Evolutionary conservation across 108 stramenopile species (phyloP), one percentile per base, ranked within the genome.

Genomic region (Conticribra weissflogii): DNA sequence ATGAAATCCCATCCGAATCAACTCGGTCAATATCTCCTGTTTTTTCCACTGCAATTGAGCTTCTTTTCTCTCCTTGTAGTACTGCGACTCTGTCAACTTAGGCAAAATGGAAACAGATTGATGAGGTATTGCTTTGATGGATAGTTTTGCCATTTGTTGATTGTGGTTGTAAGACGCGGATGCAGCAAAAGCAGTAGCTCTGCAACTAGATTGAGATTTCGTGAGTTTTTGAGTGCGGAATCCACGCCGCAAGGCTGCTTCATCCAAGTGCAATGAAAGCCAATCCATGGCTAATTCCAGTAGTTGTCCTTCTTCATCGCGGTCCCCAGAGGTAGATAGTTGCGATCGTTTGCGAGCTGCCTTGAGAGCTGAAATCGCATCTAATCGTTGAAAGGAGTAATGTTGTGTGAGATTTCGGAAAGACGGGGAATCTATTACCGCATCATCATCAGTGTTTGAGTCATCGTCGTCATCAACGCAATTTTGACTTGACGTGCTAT

Each of bases 241-340:
- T 7, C 90, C 88, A 27, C 36, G 23, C 2, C 74, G 66, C 46
- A 91, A 45, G 28, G 87, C 83, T 0, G 66, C 47, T 54, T 91
- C 86, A 16, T 74, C 48, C 34, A 91, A 59, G 63, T 91, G 90
- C 2, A 91, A 66, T 64, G 87, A 91, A 0, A 91, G 66, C 84
- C 84, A 91, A 55, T 91, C 90, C 81, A 91, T 76, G n/a, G 90
- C 85, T 48, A 81, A 65, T 48, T 72, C 71, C 23, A 81, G 50
- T 25, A 66, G 31, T 21, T 25, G 33, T 14, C 70, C 71, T 7
- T 81, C 66, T 1, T n/a, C n/a, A n/a, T n/a, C n/a, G n/a, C n/a
- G n/a, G n/a, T 72, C 44, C 19, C 63, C 68, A 12, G n/a, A 28
- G 2, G 63, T 28, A 31, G 68, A 31, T 8, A 57, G 33, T 31